Evolutionary conservation across 192 early-diverging fungal species (phyloP).

Genomic region (Coemansia sp.): DNA sequence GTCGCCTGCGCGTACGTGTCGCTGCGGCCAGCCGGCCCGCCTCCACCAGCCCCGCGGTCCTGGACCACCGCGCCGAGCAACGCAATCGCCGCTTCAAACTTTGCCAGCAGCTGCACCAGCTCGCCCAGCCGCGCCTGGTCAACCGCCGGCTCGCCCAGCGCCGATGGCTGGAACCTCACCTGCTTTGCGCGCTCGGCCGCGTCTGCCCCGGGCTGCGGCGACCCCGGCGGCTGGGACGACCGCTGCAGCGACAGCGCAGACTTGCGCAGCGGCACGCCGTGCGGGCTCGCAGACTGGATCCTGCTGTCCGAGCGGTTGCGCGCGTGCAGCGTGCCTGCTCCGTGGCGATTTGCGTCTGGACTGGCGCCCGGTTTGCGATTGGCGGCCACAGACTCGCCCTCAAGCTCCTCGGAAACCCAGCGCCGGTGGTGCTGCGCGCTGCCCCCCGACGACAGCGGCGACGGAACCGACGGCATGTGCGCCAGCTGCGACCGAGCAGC

Average conservation of each 20-base stretch:
- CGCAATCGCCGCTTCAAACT: constrained; percentile 35
- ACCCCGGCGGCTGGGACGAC: neutral
- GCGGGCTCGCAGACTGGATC: constrained; percentile 10
- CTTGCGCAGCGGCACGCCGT: constrained; percentile 11
- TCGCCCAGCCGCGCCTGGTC: constrained; percentile 39
- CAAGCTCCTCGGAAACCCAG: constrained; percentile 46
- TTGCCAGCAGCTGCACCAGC: constrained; percentile 28
- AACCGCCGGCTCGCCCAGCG: constrained; percentile 2
- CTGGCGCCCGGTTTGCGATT: neutral
- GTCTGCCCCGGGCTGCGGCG: neutral
- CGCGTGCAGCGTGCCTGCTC: constrained; percentile 6
- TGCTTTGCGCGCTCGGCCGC: constrained; percentile 40
- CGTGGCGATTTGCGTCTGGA: neutral
- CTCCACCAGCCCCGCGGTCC: neutral
- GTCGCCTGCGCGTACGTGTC: constrained; percentile 5
- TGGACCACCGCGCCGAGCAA: constrained; percentile 5
- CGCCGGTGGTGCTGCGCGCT: constrained; percentile 33
- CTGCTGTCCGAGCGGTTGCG: constrained; percentile 45
- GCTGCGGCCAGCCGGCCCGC: neutral
- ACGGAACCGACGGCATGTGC: constrained; percentile 29
- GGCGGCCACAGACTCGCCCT: constrained; percentile 8
- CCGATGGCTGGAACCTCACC: constrained; percentile 27
- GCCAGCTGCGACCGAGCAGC: constrained; percentile 24
- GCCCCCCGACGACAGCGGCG: constrained; percentile 28
- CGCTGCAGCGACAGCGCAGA: constrained; percentile 32